phyloP scores from a whole-genome alignment of 176 grass and related monocot species.

The Cenchrus purpureus region DNA sequence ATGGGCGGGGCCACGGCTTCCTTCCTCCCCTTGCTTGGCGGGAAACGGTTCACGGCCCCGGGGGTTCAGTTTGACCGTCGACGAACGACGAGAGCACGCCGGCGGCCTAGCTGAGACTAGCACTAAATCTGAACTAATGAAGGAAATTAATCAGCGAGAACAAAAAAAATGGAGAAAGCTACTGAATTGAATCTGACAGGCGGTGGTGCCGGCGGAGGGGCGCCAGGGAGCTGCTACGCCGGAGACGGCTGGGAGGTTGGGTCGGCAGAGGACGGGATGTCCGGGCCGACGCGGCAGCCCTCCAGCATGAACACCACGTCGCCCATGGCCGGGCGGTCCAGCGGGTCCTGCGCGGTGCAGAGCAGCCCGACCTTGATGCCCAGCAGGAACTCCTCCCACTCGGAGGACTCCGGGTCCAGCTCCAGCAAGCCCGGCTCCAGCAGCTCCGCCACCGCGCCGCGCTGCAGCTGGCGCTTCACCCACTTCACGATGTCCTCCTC shows the following conservation, averaged over 20 bases:
- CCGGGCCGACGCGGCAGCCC: slow-evolving; percentile 93
- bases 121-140: slow-evolving; percentile 50
- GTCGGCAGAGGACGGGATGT: slow-evolving; percentile 92
- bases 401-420: slow-evolving; percentile 90
- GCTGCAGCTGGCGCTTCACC: slow-evolving; percentile 96
- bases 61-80: slow-evolving; percentile 33
- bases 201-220: background rate
- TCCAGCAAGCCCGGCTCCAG: slow-evolving; percentile 92
- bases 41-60: slow-evolving; percentile 34
- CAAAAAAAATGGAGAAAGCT: background rate
- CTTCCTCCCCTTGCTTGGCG: slow-evolving; percentile 33
- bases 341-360: slow-evolving; percentile 82
- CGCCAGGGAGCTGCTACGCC: slow-evolving; percentile 44
- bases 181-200: slow-evolving; percentile 33
- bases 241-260: slow-evolving; percentile 92
- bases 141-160: slow-evolving; percentile 25
- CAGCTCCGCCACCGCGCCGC: slow-evolving; percentile 82
- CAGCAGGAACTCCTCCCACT: slow-evolving; percentile 99
- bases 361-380: slow-evolving; percentile 95
- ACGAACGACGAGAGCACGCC: background rate
- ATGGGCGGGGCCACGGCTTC: slow-evolving; percentile 15
- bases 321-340: slow-evolving; percentile 88
- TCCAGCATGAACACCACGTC: slow-evolving; percentile 99
- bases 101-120: slow-evolving; percentile 35
- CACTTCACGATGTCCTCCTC: slow-evolving; percentile 99